Evolutionary conservation across 1,284 basidiomycete species (phyloP), one percentile per base, ranked within the genome.

Genomic region (Cryptococcus jaspeensis): DNA sequence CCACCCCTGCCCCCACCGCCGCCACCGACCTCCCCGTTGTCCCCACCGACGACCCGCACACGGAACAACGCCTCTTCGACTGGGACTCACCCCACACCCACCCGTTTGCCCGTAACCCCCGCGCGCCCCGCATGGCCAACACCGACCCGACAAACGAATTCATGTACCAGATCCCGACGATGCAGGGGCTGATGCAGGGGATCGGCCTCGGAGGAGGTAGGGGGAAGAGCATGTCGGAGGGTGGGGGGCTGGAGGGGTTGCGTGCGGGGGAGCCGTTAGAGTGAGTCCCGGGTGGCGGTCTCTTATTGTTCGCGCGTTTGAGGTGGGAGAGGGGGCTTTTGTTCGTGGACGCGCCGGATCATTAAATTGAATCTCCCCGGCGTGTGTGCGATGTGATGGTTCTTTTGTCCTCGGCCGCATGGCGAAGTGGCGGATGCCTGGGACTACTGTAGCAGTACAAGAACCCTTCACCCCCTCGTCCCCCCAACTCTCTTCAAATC

Each of bases 71-170:
- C n/a, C n/a, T n/a, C n/a, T n/a, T n/a, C n/a, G n/a, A n/a, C n/a
- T 45, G 16, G 22, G 51, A 50, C 45, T 60, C 55, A 7, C 59
- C 55, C 18, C 50, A 48, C 35, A 57, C 55, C 37, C 52, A 58
- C 40, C 59, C 59, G 15, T 57, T 57, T 35, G 55, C 59, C 16
- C 50, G 39, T n/a, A n/a, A n/a, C 25, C 20, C 28, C 38, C 40
- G 37, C 25, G 20, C 36, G 16, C 41, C 35, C 18, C 50, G 39
- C n/a, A 61, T 66, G 58, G 36, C 55, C 37, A 68, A 70, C 47
- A 38, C 49, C 13, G 66, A 70, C 48, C 65, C 68, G 7, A 67
- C 63, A 12, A 65, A 60, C 59, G 63, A 63, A 35, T 67, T 58
- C 58, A 67, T 68, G 63, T 70, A 68, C 50, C 67, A 67, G 40